phyloP scores from a whole-genome alignment of 495 filamentous ascomycete genomes.

The Tetracladium marchalianum region DNA sequence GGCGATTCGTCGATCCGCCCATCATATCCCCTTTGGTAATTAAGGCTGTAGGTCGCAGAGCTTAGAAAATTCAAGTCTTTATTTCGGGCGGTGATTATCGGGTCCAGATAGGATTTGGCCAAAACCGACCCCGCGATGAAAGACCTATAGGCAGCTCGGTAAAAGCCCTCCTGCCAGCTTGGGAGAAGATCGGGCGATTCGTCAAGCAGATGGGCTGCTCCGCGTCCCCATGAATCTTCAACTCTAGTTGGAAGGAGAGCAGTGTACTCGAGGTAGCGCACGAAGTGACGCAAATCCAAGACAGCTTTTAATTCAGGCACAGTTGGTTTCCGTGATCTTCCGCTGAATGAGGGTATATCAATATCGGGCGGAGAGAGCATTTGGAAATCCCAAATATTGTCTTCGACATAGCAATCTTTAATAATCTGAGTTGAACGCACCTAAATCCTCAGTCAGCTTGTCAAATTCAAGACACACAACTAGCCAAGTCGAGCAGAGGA shows the following conservation, averaged over 20 bases:
- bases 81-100: conserved; percentile 2
- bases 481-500: too few species aligned
- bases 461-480: too few species aligned
- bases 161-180: conserved; percentile 1
- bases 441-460: too few species aligned
- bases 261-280: conserved; percentile 10
- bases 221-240: too few species aligned
- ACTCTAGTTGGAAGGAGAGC: too few species aligned
- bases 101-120: conserved; percentile 3
- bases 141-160: conserved; percentile 2
- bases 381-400: too few species aligned
- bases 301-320: conserved; percentile 10
- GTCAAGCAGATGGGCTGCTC: too few species aligned
- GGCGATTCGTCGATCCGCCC: neutral
- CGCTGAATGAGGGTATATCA: conserved; percentile 3
- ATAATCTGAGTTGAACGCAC: too few species aligned
- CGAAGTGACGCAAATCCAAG: conserved; percentile 9
- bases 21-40: neutral
- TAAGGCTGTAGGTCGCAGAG: neutral
- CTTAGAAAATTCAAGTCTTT: neutral
- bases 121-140: conserved; percentile 3
- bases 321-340: conserved; percentile 4
- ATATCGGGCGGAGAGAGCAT: neutral
- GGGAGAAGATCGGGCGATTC: too few species aligned
- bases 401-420: too few species aligned